Base-by-base conservation (phyloP, 2,329 filamentous ascomycete genomes). In the Calonectria ilicicola region DNA sequence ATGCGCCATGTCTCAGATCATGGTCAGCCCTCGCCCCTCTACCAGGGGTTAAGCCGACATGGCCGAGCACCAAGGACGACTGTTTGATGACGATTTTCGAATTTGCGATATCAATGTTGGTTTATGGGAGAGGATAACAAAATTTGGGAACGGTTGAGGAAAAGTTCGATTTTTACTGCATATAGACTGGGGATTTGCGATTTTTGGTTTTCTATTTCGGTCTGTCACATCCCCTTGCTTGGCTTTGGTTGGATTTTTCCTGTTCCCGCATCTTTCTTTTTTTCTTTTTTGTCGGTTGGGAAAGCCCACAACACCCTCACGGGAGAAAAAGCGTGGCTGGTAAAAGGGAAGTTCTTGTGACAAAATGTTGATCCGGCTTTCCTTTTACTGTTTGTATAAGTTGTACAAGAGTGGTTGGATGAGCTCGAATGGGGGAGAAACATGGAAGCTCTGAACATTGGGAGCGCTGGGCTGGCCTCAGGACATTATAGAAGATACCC, bases 401-500 rank as follows among this genome's bases (percentile, higher is more conserved):
- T 69, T 81, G 80, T 79, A 78, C 74, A 78, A 80, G 64, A 76
- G 65, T 71, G 75, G 53, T 65, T 73, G 75, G 75, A 73, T 53
- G 70, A 73, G 74, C 72, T 65, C 47, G 72, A 72, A 65, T 32
- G n/a, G 76, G 75, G 69, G 58, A 67, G 72, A 73, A 68, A 65
- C 71, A 67, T 73, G 74, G 72, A 73, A 74, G 78, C 73, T 76
- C 74, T 71, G 74, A 72, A 72, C 73, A 56, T 74, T 70, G 60
- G 73, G 73, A 76, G 74, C 76, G 76, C 78, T 80, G 79, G 81
- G 79, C 81, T 79, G 81, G 79, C 78, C 81, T 82, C 77, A 79
- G 77, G 75, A 80, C 69, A 70, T 72, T 77, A 78, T 78, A 80
- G 75, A 83, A 77, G 81, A 83, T 82, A 82, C 81, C 79, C 78